Percentiles rank a stretch among this genome's conserved stretches.
These are phyloP conservation scores for Ophiocordyceps camponoti-leonardi DNA, from an alignment of 2,329 filamentous ascomycete genomes.

Conservation along the genomic window DNA sequence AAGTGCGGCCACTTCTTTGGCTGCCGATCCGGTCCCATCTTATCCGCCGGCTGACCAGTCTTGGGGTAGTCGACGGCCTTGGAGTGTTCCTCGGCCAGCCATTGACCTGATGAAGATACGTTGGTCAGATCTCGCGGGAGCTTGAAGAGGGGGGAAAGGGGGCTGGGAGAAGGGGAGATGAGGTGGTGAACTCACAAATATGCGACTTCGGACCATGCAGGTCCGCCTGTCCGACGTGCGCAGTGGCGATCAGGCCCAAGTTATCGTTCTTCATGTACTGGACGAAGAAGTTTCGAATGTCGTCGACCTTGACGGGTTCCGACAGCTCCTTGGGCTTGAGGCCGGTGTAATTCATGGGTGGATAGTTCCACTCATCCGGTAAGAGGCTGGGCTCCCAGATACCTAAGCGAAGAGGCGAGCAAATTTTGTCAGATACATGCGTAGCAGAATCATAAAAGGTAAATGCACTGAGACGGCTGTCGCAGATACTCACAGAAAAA, in stretches of 20 bases:
- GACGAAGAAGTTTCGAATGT: constrained; percentile 76
- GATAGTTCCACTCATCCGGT: constrained; percentile 50
- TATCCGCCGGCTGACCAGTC: constrained; percentile 56
- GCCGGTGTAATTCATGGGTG: constrained; percentile 61
- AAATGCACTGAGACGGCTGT: background rate
- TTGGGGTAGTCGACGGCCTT: constrained; percentile 90
- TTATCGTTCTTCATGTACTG: constrained; percentile 84
- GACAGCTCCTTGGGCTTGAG: constrained; percentile 37
- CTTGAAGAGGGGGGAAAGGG: background rate
- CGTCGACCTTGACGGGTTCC: constrained; percentile 48
- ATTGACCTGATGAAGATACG: background rate
- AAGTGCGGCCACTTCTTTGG: constrained; percentile 66
- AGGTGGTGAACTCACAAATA: constrained; percentile 37
- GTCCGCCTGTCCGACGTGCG: constrained; percentile 70
- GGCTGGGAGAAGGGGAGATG: background rate
- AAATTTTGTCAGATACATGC: no score
- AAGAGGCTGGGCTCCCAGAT: constrained; percentile 74
- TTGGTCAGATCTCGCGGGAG: background rate
- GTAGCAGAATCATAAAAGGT: no score
- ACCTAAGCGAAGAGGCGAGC: constrained; percentile 20
- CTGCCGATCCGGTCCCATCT: constrained; percentile 42
- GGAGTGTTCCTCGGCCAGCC: constrained; percentile 34
- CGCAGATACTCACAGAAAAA: constrained; percentile 36
- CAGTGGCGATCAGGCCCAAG: constrained; percentile 60
- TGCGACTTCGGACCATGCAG: constrained; percentile 44